Evolutionary conservation across 2,329 filamentous ascomycete species (phyloP).

Genomic region (Ophiostoma angusticollis): DNA sequence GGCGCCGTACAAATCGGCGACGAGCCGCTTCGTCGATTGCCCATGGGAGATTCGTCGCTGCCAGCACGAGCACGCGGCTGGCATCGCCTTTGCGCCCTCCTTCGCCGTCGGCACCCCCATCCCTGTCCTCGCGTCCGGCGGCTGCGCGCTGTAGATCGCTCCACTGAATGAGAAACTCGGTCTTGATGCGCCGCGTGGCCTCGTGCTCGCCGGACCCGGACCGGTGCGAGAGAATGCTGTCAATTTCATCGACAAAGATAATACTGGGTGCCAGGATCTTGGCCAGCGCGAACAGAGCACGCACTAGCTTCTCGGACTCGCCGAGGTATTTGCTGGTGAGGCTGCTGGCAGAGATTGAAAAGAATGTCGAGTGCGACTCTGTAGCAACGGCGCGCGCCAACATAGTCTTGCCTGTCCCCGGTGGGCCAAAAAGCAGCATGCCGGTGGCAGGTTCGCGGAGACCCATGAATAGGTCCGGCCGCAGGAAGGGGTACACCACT

Average conservation of each 20-base stretch:
- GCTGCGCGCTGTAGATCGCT: slow-evolving; percentile 79
- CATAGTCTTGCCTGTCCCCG: slow-evolving; percentile 99
- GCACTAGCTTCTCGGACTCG: slow-evolving; percentile 91
- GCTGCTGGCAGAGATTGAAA: slow-evolving; percentile 90
- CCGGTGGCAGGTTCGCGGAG: slow-evolving; percentile 85
- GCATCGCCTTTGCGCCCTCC: slow-evolving; percentile 70
- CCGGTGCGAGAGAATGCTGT: slow-evolving; percentile 76
- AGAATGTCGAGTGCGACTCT: slow-evolving; percentile 89
- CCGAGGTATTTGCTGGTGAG: slow-evolving; percentile 93
- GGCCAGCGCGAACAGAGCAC: slow-evolving; percentile 80
- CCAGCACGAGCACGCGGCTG: slow-evolving; percentile 79
- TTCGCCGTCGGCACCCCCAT: slow-evolving; percentile 55
- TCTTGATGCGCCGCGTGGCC: slow-evolving; percentile 87
- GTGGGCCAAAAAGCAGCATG: slow-evolving; percentile 92
- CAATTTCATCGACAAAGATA: slow-evolving; percentile 97
- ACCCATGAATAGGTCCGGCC: slow-evolving; percentile 91
- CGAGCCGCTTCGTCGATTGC: slow-evolving; percentile 93
- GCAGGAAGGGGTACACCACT: slow-evolving; percentile 91
- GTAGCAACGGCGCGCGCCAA: slow-evolving; percentile 87
- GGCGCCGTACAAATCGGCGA: slow-evolving; percentile 77
- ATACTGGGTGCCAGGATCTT: slow-evolving; percentile 85
- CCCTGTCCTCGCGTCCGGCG: slow-evolving; percentile 61
- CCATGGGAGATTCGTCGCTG: slow-evolving; percentile 94
- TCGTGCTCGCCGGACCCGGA: slow-evolving; percentile 82
- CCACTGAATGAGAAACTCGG: slow-evolving; percentile 96